Base-by-base conservation (phyloP, 129 eudicot species). In the Chrysanthemum seticuspe region DNA sequence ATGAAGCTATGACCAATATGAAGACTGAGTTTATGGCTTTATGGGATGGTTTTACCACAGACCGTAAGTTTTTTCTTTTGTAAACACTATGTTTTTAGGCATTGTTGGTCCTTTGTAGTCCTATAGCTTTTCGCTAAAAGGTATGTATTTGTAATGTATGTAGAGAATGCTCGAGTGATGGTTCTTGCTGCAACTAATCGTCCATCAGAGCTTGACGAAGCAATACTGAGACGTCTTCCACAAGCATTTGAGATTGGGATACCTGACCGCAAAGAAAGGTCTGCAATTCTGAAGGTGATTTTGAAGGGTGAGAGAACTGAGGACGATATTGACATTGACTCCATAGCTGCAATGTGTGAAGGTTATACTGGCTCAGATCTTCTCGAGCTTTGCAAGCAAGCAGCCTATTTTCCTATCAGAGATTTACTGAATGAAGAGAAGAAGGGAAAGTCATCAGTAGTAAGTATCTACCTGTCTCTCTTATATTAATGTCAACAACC, bases 11-110 rank as follows among this genome's bases (percentile, higher is more conserved):
- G 56, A 85, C 89, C 55, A 92, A 89, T 60, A 92, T 92, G 96
- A 92, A 92, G 73, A 92, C 96, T 0, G 96, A 89, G 85, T 92
- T 92, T 77, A 92, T 92, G 98, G 88, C 98, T 48, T 62, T 92
- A 74, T 89, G 95, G 96, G 96, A 89, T 80, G 98, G 97, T 53
- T 92, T 92, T 80, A 89, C 97, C 62, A 92, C 97, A 53, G 97
- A 92, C 56, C 89, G 97, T 89, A 78, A 75, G 97, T 79, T 36
- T 16, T 51, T 59, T 62, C 19, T 59, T 36, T 67, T 54, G 49
- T 56, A 58, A 47, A 50, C 4, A 7, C n/a, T 14, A 18, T n/a
- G 16, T 1, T 40, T 72, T 2, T 59, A 25, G 71, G 31, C 5
- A 13, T 14, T 15, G 40, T 15, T 62, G 12, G 10, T 29, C 23